Conservation (phyloP, 1,284 basidiomycete genomes). For the Austroboletus novae-zelandiae region DNA sequence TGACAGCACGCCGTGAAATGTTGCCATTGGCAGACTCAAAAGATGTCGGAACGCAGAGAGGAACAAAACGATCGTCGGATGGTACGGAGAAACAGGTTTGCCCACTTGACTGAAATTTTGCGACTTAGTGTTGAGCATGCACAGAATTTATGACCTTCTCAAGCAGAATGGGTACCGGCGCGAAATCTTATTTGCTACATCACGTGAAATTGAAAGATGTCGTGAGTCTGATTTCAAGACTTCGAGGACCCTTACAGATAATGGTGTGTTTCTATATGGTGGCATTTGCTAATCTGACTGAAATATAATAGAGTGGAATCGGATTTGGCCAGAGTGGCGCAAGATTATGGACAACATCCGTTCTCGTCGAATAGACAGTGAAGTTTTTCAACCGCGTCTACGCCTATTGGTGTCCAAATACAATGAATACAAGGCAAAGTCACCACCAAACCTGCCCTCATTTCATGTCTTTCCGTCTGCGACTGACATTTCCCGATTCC, state of each 20-base stretch:
- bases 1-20: constrained; percentile 6
- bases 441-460: not conserved
- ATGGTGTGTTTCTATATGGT: constrained; percentile 2
- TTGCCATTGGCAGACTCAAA: not conserved
- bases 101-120: not conserved
- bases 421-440: not conserved
- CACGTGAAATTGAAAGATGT: not conserved
- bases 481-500: not conserved
- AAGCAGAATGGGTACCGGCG: constrained; percentile 3
- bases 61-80: not conserved
- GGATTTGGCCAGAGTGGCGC: not conserved
- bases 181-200: constrained; percentile 3
- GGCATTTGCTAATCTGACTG: no score
- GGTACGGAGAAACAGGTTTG: not conserved
- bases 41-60: not conserved
- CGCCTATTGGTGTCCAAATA: not conserved
- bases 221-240: constrained; percentile 1
- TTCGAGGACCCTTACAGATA: constrained; percentile 8
- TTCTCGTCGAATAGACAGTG: not conserved
- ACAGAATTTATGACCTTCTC: constrained; percentile 13
- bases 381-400: not conserved
- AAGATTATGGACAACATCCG: not conserved
- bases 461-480: not conserved
- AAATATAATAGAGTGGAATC: not conserved
- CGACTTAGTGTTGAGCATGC: not conserved